Evolutionary conservation across 495 filamentous ascomycete genomes (phyloP).

Genomic region (Jackrogersella minutella): DNA sequence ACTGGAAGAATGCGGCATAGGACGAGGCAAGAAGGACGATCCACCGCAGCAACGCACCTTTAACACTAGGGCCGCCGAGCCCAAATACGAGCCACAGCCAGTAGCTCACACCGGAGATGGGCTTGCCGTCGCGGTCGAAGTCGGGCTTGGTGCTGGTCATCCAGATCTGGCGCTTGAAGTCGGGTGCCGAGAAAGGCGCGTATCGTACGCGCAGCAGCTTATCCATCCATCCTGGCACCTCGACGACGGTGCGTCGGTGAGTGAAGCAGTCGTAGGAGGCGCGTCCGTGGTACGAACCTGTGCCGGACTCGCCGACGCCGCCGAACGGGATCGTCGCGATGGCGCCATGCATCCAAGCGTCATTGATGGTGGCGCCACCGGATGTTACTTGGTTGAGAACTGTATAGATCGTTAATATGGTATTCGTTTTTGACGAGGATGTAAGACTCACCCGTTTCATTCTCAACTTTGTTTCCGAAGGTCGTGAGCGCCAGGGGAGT

Average conservation of each 20-base stretch:
- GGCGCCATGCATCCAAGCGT: slow-evolving; percentile 79
- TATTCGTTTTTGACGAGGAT: neutral
- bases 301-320: slow-evolving; percentile 86
- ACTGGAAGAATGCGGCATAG: slow-evolving; percentile 33
- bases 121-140: slow-evolving; percentile 81
- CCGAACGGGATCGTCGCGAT: slow-evolving; percentile 85
- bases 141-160: slow-evolving; percentile 70
- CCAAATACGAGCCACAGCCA: slow-evolving; percentile 56
- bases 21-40: slow-evolving; percentile 47
- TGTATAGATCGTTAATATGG: slow-evolving; percentile 31
- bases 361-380: slow-evolving; percentile 83
- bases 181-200: slow-evolving; percentile 68
- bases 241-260: slow-evolving; percentile 77
- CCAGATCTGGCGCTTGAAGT: slow-evolving; percentile 64
- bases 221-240: slow-evolving; percentile 84
- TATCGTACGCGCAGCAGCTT: slow-evolving; percentile 77
- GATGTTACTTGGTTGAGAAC: slow-evolving; percentile 72
- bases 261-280: slow-evolving; percentile 86
- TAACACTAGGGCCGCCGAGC: slow-evolving; percentile 54
- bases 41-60: slow-evolving; percentile 61
- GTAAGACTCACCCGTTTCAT: slow-evolving; percentile 63
- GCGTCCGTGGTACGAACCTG: slow-evolving; percentile 84
- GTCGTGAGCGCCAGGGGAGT: slow-evolving; percentile 85
- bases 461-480: slow-evolving; percentile 82
- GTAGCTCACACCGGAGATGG: slow-evolving; percentile 58